These are phyloP conservation scores for Rhizophora apiculata DNA, from an alignment of 345 rosid genomes.

Conservation along the genomic window DNA sequence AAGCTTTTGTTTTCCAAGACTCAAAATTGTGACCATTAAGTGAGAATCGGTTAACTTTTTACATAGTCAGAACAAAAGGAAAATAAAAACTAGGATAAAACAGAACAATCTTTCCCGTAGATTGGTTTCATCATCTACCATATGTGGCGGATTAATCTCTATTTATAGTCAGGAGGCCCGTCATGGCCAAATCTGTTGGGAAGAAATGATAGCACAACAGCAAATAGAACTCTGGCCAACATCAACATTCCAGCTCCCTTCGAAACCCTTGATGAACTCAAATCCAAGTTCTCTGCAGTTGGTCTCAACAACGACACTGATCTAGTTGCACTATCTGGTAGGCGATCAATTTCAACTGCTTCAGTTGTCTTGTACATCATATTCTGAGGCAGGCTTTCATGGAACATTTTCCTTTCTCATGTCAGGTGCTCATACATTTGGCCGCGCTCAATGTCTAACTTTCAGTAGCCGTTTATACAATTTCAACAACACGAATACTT, in stretches of 20 bases:
- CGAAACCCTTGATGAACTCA: slow-evolving; percentile 4
- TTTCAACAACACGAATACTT: slow-evolving; percentile 36
- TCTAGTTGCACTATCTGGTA: slow-evolving; percentile 30
- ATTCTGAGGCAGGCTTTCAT: not conserved
- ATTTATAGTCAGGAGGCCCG: slow-evolving; percentile 35
- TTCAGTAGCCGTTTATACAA: slow-evolving; percentile 44
- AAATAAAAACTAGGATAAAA: too few relatives aligned
- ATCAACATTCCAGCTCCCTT: slow-evolving; percentile 7
- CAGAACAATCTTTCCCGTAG: too few relatives aligned
- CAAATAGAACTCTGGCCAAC: slow-evolving; percentile 24
- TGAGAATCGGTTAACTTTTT: too few relatives aligned
- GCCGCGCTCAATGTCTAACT: slow-evolving; percentile 40
- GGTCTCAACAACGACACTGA: slow-evolving; percentile 25
- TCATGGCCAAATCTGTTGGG: slow-evolving; percentile 27
- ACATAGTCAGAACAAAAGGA: too few relatives aligned
- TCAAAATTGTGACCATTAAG: too few relatives aligned
- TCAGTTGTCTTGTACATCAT: too few relatives aligned
- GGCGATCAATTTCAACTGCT: not conserved
- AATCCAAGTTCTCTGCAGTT: slow-evolving; percentile 9
- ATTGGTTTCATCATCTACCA: too few relatives aligned
- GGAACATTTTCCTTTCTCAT: not conserved
- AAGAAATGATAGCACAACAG: slow-evolving; percentile 36
- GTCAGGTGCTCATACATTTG: slow-evolving; percentile 69
- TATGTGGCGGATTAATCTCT: not conserved
- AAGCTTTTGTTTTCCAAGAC: too few relatives aligned